Evolutionary conservation across 164 flowering plant species (phyloP), one percentile per base, ranked within the genome.

Genomic region (Magnolia kwangsiensis): DNA sequence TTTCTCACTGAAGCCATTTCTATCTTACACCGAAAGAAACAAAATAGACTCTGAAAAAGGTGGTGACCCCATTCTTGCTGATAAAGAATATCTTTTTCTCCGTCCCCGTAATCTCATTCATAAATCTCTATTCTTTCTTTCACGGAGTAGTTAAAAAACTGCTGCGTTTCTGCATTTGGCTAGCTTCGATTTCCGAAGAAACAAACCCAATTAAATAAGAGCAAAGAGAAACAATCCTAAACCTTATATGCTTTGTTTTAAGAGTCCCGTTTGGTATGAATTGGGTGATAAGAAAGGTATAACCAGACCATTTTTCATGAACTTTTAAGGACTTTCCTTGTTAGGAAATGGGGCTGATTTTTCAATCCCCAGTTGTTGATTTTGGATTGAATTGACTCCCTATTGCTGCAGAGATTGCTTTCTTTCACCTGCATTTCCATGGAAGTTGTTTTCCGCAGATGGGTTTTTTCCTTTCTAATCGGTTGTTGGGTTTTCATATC

Each of bases 361-460:
- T 66, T 10, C 69, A 1, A 24, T 23, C 16, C 69, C 24, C 50
- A 64, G 67, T 64, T 37, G 8, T 11, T 16, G 49, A 68, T 49
- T 50, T 50, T 70, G 58, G 72, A 23, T 70, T 63, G 68, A 63
- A 16, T 29, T 37, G 68, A 14, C 2, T 74, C 49, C 45, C 7
- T 20, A 3, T 50, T 50, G 63, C 37, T 66, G 58, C 69, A 74
- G 76, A 67, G 77, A 10, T 18, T 67, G 2, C 19, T 51, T 16
- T 2, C 24, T 66, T 51, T 19, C 21, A 19, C 51, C 81, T 64
- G 75, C 84, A 82, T 81, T 88, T 69, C 75, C 78, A 91, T 89
- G 96, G 91, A 85, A 74, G 68, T 86, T 72, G 79, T 79, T 78
- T 75, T 79, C 83, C 72, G 82, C 86, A 88, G 84, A 78, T 83